A percentile compares a stretch with the other conserved stretches of the same genome.
Evolutionary conservation across 345 rosid species (phyloP).

Genomic region (Arabidopsis suecica): DNA sequence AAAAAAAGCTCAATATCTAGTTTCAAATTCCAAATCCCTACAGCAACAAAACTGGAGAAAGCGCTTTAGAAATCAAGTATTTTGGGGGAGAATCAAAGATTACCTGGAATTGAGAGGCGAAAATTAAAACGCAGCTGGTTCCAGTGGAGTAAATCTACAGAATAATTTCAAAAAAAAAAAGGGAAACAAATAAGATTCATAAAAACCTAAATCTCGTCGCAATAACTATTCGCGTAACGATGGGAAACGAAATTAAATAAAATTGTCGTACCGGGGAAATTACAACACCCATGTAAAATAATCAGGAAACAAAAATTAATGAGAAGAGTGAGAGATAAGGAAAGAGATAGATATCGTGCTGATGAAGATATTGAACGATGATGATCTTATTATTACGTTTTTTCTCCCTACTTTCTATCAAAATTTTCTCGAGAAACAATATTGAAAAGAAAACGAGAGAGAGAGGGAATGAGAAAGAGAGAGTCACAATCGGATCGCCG

Average conservation of each 20-base stretch:
- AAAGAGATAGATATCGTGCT: slow-evolving; percentile 46
- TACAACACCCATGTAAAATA: slow-evolving; percentile 28
- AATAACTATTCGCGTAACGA: slow-evolving; percentile 23
- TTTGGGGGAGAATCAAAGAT: background rate
- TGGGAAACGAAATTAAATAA: background rate
- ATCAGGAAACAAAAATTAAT: slow-evolving; percentile 20
- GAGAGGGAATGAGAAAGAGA: slow-evolving; percentile 42
- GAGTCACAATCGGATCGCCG: slow-evolving; percentile 77
- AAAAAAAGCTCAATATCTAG: background rate
- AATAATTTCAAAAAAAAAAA: background rate
- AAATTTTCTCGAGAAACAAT: slow-evolving; percentile 49
- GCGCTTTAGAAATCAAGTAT: slow-evolving; percentile 2
- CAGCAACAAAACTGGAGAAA: background rate
- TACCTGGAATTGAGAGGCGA: slow-evolving; percentile 20
- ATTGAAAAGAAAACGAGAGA: slow-evolving; percentile 31
- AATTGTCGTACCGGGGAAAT: slow-evolving; percentile 23
- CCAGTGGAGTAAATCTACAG: slow-evolving; percentile 22
- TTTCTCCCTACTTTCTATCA: slow-evolving; percentile 28
- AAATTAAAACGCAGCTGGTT: slow-evolving; percentile 39
- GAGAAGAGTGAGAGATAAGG: slow-evolving; percentile 36
- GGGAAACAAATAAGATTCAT: slow-evolving; percentile 15
- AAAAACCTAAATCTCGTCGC: slow-evolving; percentile 22
- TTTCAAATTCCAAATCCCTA: slow-evolving; percentile 1
- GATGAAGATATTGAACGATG: slow-evolving; percentile 36
- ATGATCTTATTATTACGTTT: slow-evolving; percentile 26